A percentile compares a stretch with the other conserved stretches of the same genome.
phyloP scores from a whole-genome alignment of 1,284 basidiomycete genomes.

The Mycena citricolor region DNA sequence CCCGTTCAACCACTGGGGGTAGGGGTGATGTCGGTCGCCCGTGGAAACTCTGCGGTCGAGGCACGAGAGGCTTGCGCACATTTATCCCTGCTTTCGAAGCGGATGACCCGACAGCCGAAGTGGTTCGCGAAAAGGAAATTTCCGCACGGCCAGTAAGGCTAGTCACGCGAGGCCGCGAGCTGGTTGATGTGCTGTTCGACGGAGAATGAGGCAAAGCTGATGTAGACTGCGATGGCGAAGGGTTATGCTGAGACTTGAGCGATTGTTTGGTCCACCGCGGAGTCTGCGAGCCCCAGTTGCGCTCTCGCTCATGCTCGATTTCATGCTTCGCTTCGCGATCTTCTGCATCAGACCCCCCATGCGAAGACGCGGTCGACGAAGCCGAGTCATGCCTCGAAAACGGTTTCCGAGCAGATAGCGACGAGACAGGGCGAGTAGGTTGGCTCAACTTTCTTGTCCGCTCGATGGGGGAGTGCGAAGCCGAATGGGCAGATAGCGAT shows the following conservation, averaged over 20 bases:
- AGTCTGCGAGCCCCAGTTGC: constrained; percentile 61
- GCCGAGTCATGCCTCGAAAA: constrained; percentile 26
- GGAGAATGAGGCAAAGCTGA: constrained; percentile 25
- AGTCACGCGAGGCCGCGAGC: too few relatives aligned
- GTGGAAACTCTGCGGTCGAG: too few relatives aligned
- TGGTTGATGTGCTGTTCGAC: too few relatives aligned
- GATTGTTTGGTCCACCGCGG: constrained; percentile 46
- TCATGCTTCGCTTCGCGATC: constrained; percentile 38
- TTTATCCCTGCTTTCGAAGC: too few relatives aligned
- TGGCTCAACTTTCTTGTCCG: constrained; percentile 33
- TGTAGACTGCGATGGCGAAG: constrained; percentile 20
- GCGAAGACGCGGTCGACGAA: constrained; percentile 35
- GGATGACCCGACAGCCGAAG: too few relatives aligned
- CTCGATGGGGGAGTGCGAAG: constrained; percentile 4
- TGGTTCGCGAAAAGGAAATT: too few relatives aligned
- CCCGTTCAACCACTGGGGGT: too few relatives aligned
- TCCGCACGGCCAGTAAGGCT: too few relatives aligned
- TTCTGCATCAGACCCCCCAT: constrained; percentile 41
- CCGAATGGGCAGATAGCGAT: constrained; percentile 4
- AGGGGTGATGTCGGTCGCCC: constrained; percentile 23
- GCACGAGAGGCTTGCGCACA: too few relatives aligned
- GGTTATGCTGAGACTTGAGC: constrained; percentile 12
- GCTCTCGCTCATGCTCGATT: constrained; percentile 39
- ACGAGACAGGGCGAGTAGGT: constrained; percentile 35
- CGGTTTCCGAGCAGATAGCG: constrained; percentile 31